Base-by-base conservation (phyloP, 2,329 filamentous ascomycete genomes). In the Clonostachys rhizophaga region DNA sequence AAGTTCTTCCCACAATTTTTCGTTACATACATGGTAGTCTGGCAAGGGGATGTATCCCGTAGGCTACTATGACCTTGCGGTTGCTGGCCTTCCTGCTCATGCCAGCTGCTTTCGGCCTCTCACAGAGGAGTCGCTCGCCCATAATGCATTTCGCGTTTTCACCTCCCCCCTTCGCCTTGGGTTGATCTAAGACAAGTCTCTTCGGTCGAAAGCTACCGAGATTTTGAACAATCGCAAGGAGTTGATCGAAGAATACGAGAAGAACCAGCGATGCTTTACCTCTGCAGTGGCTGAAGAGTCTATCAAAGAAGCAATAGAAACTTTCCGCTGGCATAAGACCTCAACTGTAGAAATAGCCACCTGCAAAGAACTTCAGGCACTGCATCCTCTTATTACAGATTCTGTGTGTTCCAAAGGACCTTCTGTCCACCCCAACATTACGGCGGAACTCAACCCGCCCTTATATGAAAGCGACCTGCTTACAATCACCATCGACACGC, bases 401-500 rank as follows among this genome's bases (percentile, higher is more conserved):
- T 69, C 78, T 40, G 70, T 59, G 0, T 64, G 57, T 43, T 68
- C 69, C 48, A 53, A 51, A 7, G 62, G 62, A 34, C 61, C 72
- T 2, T 84, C 86, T 5, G 74, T 74, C 45, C 88, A 91, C 66
- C 78, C 82, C 40, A 82, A 84, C 63, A 92, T 94, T 65, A 70
- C 80, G 34, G 86, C 89, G 4, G 75, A 82, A 52, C 74, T 75
- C 52, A 96, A 96, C 64, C 84, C 87, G 5, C 55, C 68, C 33
- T 43, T 66, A 1, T 96, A 81, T 61, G 84, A 87, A 58, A 89
- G 82, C 56, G 91, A 97, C 54, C 71, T 92, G 55, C 79, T 87
- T 4, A 86, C 87, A 1, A 85, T 96, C 59, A 96, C 91, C 1
- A 96, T 91, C 0, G 94, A 97, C 64, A 81, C 81, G 10, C 81